These are phyloP conservation scores for Trichopus zeylanicus DNA, from an alignment of 116 monocot species.

Conservation along the genomic window DNA sequence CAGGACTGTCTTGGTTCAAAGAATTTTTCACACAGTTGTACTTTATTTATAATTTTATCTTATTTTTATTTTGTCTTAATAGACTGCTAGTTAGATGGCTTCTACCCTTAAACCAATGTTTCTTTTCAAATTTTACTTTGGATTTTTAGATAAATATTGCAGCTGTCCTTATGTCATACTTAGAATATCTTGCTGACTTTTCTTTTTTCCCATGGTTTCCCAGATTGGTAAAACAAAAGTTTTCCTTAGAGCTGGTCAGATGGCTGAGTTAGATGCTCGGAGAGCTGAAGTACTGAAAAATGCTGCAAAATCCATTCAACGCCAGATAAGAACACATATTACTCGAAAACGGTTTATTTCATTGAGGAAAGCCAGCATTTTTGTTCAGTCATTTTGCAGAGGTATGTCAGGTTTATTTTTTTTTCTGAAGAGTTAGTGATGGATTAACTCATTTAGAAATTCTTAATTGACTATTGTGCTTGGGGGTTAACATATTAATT, in stretches of 20 bases:
- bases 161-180: too few species aligned
- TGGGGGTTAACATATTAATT: not conserved
- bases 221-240: slow-evolving; percentile 99
- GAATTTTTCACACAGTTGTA: not conserved
- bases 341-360: slow-evolving; percentile 63
- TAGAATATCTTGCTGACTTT: too few species aligned
- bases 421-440: too few species aligned
- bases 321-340: slow-evolving; percentile 76
- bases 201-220: slow-evolving; percentile 17
- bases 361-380: slow-evolving; percentile 56
- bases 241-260: slow-evolving; percentile 98
- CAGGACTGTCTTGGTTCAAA: not conserved
- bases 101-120: too few species aligned
- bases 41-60: not conserved
- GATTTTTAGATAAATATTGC: too few species aligned
- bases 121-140: too few species aligned
- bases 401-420: slow-evolving; percentile 30
- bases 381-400: slow-evolving; percentile 77
- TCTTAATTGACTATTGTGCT: too few species aligned
- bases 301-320: slow-evolving; percentile 90
- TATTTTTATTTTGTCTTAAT: not conserved
- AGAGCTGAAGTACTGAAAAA: slow-evolving; percentile 75
- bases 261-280: slow-evolving; percentile 93
- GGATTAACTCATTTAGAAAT: too few species aligned
- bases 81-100: too few species aligned